Evolutionary conservation across 2,329 filamentous ascomycete species (phyloP).

Genomic region (Cercospora sp.): DNA sequence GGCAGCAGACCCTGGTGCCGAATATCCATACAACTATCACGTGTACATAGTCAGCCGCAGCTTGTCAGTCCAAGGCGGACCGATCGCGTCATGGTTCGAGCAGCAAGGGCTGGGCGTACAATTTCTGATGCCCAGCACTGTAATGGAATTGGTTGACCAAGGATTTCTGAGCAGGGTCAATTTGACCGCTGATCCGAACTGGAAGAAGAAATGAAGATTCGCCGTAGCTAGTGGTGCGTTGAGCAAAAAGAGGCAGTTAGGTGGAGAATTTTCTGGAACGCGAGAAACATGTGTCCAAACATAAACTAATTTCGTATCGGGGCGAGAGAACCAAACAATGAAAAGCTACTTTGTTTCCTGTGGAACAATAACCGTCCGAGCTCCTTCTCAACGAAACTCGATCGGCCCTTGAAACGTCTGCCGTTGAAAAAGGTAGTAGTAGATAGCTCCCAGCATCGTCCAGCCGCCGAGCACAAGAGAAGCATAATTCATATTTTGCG

Average conservation of each 20-base stretch:
- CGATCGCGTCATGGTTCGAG: constrained; percentile 14
- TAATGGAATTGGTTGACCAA: constrained; percentile 9
- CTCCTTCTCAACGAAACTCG: constrained; percentile 1
- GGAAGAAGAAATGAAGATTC: neutral
- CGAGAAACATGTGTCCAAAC: neutral
- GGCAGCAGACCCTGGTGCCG: constrained; percentile 6
- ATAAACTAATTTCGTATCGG: neutral
- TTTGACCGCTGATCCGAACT: constrained; percentile 15
- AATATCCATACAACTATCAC: constrained; percentile 19
- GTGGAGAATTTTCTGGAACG: neutral
- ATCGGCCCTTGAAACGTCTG: constrained; percentile 35
- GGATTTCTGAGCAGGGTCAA: constrained; percentile 15
- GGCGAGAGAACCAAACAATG: neutral
- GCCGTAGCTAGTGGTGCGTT: neutral
- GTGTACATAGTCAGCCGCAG: constrained; percentile 13
- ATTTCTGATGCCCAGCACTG: constrained; percentile 12
- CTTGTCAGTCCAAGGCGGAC: constrained; percentile 11
- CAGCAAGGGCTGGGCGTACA: constrained; percentile 16
- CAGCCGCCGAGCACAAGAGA: constrained; percentile 42
- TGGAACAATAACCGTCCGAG: neutral
- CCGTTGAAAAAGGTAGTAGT: constrained; percentile 46
- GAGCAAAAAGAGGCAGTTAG: neutral
- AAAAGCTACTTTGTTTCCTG: neutral
- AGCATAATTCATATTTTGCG: constrained; percentile 50
- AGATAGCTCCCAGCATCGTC: constrained; percentile 43